Conservation (phyloP, 1,139 yeast species). For the Kazachstania sp. region DNA sequence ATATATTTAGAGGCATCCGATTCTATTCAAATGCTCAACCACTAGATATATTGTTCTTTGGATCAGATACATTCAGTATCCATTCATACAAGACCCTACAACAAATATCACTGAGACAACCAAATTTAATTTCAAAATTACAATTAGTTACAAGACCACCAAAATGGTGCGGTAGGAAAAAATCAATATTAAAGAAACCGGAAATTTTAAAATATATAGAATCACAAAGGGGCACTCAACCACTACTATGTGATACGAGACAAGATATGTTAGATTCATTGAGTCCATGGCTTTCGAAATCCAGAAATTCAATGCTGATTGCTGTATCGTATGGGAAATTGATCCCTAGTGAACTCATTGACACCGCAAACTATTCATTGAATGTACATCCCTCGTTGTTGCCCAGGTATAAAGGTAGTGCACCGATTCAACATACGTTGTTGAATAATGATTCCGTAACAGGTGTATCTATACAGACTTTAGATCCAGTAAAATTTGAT, state of each 20-base stretch:
- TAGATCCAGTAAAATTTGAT: constrained; percentile 84
- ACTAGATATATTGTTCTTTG: constrained; percentile 58
- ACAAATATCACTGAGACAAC: constrained; percentile 25
- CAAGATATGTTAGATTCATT: constrained; percentile 31
- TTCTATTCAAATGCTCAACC: background rate
- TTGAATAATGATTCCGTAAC: constrained; percentile 54
- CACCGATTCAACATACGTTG: constrained; percentile 80
- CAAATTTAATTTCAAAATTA: background rate
- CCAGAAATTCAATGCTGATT: constrained; percentile 46
- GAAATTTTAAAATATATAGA: constrained; percentile 39
- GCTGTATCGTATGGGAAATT: constrained; percentile 87
- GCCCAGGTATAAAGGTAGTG: constrained; percentile 79
- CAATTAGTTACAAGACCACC: constrained; percentile 58
- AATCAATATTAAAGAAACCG: constrained; percentile 41
- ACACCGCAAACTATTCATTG: constrained; percentile 46
- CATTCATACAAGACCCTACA: constrained; percentile 44
- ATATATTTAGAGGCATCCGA: background rate
- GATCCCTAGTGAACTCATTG: constrained; percentile 56
- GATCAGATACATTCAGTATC: constrained; percentile 70
- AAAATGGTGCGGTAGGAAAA: constrained; percentile 64
- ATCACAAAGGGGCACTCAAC: background rate
- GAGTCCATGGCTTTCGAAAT: constrained; percentile 34
- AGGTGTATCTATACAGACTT: constrained; percentile 83
- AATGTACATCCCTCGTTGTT: constrained; percentile 90
- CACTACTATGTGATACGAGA: constrained; percentile 47